A percentile compares a stretch with the other conserved stretches of the same genome.
Evolutionary conservation across 805 yeast genomes (phyloP).

Genomic region (Ogataea thermomethanolica): DNA sequence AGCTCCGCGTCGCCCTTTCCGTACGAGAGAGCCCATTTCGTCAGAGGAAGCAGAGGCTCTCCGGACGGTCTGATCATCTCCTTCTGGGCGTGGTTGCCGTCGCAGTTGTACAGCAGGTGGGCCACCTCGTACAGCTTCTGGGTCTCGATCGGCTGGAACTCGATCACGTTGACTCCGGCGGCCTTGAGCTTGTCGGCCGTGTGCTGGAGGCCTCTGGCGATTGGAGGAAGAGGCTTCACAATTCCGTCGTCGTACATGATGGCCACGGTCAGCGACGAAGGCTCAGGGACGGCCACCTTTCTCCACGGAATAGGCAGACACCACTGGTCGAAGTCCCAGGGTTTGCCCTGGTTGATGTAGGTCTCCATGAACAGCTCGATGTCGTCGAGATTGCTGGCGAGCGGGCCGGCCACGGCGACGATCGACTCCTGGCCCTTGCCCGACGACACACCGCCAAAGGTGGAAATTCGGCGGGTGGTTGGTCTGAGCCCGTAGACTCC

Average conservation of each 20-base stretch:
- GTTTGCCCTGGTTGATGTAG: constrained; percentile 59
- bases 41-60: constrained; percentile 63
- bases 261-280: constrained; percentile 52
- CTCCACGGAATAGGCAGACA: constrained; percentile 53
- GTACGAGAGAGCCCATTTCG: constrained; percentile 55
- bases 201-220: constrained; percentile 50
- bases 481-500: constrained; percentile 65
- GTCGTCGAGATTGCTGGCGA: constrained; percentile 62
- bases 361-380: constrained; percentile 63
- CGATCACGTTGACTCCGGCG: constrained; percentile 57
- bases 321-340: constrained; percentile 52
- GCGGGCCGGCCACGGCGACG: constrained; percentile 64
- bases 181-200: constrained; percentile 51
- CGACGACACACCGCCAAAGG: constrained; percentile 46
- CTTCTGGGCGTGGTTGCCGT: constrained; percentile 61
- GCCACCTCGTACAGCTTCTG: constrained; percentile 59
- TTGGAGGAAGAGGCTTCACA: constrained; percentile 67
- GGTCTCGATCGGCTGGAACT: constrained; percentile 56
- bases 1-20: constrained; percentile 54
- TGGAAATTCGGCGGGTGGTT: constrained; percentile 50
- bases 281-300: constrained; percentile 37
- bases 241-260: constrained; percentile 61
- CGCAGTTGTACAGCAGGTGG: constrained; percentile 54
- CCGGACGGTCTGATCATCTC: constrained; percentile 55
- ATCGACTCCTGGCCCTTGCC: constrained; percentile 66